These are phyloP conservation scores for Postia placenta DNA, from an alignment of 768 basidiomycete species.

Conservation along the genomic window DNA sequence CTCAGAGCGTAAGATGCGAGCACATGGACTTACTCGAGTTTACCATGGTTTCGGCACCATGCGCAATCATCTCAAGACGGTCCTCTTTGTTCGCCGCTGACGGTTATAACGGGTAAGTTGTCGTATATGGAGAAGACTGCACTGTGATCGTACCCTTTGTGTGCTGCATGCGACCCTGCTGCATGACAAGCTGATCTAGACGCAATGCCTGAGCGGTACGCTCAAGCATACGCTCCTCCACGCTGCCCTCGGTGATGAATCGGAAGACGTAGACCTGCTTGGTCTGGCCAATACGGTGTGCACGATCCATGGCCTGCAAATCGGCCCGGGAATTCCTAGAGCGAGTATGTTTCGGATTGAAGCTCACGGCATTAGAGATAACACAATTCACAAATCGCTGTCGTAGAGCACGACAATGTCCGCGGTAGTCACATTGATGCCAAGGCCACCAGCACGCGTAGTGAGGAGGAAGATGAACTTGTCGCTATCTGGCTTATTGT, in stretches of 20 bases:
- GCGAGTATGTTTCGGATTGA: neutral
- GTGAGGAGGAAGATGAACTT: constrained; percentile 96
- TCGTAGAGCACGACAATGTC: constrained; percentile 96
- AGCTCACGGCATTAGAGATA: neutral
- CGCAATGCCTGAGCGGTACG: constrained; percentile 92
- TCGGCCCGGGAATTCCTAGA: constrained; percentile 96
- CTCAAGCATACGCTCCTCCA: constrained; percentile 94
- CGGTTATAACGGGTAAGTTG: neutral
- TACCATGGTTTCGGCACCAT: constrained; percentile 96
- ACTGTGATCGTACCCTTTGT: constrained; percentile 53
- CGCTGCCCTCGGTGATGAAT: constrained; percentile 94
- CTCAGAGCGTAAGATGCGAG: neutral
- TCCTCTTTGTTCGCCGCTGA: constrained; percentile 94
- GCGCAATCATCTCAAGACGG: constrained; percentile 95
- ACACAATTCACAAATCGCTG: constrained; percentile 82
- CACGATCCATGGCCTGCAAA: constrained; percentile 97
- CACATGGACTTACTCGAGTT: constrained; percentile 57
- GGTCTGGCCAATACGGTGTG: constrained; percentile 94
- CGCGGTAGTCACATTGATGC: constrained; percentile 93
- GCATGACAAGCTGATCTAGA: constrained; percentile 93
- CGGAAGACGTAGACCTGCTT: constrained; percentile 97
- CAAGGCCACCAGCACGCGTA: constrained; percentile 93
- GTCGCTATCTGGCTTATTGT: constrained; percentile 90
- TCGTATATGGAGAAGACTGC: neutral
- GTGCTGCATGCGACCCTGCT: constrained; percentile 83